A percentile compares a stretch with the other conserved stretches of the same genome.
These are phyloP conservation scores for Russula vinacea DNA, from an alignment of 768 basidiomycete genomes.

Conservation along the genomic window DNA sequence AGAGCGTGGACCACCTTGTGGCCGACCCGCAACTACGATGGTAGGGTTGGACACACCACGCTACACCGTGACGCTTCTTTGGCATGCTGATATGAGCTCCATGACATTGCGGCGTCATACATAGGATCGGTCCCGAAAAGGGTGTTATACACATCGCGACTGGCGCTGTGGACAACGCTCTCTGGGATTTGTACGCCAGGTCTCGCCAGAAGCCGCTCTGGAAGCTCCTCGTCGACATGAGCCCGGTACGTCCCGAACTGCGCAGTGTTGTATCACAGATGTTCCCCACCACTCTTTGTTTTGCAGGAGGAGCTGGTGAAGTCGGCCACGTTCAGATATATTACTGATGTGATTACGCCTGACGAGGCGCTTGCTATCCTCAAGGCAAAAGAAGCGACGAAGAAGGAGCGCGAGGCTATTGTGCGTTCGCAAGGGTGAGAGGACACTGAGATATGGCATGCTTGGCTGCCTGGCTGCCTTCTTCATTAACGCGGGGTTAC, in stretches of 20 bases:
- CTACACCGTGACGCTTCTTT: not conserved
- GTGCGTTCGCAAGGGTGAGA: conserved; percentile 66
- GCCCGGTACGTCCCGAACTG: conserved; percentile 48
- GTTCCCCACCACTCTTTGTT: not conserved
- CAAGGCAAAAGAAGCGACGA: conserved; percentile 69
- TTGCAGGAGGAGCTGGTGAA: conserved; percentile 72
- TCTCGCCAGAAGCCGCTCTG: conserved; percentile 81
- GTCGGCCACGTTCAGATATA: conserved; percentile 80
- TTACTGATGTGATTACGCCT: conserved; percentile 87
- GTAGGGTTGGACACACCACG: conserved; percentile 41
- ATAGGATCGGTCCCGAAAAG: conserved; percentile 86
- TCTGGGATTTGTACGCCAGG: conserved; percentile 92
- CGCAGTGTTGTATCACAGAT: not conserved
- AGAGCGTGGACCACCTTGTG: conserved; percentile 80
- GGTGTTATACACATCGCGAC: conserved; percentile 91
- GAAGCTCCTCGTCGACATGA: conserved; percentile 92
- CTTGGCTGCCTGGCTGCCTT: not conserved
- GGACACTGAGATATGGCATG: not conserved
- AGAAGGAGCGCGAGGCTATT: conserved; percentile 72
- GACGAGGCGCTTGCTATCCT: conserved; percentile 87
- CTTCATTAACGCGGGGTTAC: not conserved
- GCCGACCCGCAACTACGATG: conserved; percentile 90
- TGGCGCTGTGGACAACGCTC: conserved; percentile 84
- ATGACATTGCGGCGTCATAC: conserved; percentile 33
- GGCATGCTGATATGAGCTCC: not conserved